Evolutionary conservation across 768 basidiomycete species (phyloP), one percentile per base, ranked within the genome.

Genomic region (Leucosporidium creatinivorum): DNA sequence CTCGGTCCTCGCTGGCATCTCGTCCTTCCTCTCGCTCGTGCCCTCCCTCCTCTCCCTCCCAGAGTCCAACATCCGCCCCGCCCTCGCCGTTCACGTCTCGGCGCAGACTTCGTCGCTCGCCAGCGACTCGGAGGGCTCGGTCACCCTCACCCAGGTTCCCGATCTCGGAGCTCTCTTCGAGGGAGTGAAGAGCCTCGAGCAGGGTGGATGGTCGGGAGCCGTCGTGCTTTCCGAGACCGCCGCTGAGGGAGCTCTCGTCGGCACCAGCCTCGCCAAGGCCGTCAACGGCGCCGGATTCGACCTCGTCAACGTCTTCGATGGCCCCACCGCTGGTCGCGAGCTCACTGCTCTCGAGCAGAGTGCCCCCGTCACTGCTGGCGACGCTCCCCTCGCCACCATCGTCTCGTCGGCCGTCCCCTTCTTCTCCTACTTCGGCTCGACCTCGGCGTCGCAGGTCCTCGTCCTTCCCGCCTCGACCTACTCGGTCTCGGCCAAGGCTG

Each of bases 261-360:
- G 91, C 63, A 84, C 92, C 4, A 75, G 84, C 31, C 81, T 91
- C 58, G 82, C 91, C n/a, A 93, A 93, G 80, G 82, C 81, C 66
- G 78, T 89, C 59, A 55, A 66, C 28, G 57, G 44, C 3, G 81
- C 82, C 21, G 77, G 80, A 25, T 83, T 80, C 51, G 90, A 94
- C 78, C 86, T 89, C 65, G 83, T 93, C 63, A 92, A 97, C 77
- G 80, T 97, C 51, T 93, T 98, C 76, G 93, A 98, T 78, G 89
- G 94, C 73, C 83, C 89, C 75, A 85, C 85, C 68, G 82, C 86
- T 39, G 82, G 86, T 44, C 86, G 94, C 30, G 92, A 98, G 79
- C 80, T 84, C 44, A 85, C 88, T 3, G 83, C 86, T 62, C 75
- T 81, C 44, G 78, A 85, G 48, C 73, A 78, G 31, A 81, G 81